Percentiles rank a stretch among this genome's conserved stretches.
These are phyloP conservation scores for Verticillium zaregamsianum DNA, from an alignment of 2,329 filamentous ascomycete species.

Conservation along the genomic window DNA sequence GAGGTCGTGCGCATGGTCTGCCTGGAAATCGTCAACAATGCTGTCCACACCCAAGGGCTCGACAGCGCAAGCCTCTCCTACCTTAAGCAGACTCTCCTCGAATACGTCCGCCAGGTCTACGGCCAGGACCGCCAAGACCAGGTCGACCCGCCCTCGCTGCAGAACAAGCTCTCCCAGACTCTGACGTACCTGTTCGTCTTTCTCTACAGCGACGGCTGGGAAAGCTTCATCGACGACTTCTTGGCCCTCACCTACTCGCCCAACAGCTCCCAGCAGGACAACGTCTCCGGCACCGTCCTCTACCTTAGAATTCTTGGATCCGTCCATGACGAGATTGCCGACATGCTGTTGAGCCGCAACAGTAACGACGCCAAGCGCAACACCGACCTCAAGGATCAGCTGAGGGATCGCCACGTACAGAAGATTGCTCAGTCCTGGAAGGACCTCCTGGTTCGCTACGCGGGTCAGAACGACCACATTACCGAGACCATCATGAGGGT, in stretches of 20 bases:
- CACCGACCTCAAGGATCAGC: constrained; percentile 83
- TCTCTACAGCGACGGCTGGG: constrained; percentile 83
- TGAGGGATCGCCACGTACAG: constrained; percentile 80
- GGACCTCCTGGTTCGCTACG: constrained; percentile 78
- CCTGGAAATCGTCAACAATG: constrained; percentile 90
- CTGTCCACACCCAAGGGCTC: constrained; percentile 74
- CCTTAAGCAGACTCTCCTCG: constrained; percentile 76
- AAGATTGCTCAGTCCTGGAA: constrained; percentile 91
- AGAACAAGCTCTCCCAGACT: constrained; percentile 97
- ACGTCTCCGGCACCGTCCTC: constrained; percentile 71
- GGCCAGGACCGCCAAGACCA: constrained; percentile 50
- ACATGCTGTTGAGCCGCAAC: constrained; percentile 78
- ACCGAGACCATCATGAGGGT: constrained; percentile 86
- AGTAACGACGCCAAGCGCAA: constrained; percentile 79
- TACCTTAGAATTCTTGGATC: constrained; percentile 86
- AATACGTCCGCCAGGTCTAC: constrained; percentile 76
- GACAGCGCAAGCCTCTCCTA: constrained; percentile 68
- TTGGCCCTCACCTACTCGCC: constrained; percentile 65
- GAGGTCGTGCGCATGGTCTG: constrained; percentile 87
- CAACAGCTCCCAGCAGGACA: constrained; percentile 59
- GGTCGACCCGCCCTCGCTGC: constrained; percentile 71
- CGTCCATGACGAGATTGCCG: constrained; percentile 95
- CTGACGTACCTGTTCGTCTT: constrained; percentile 89
- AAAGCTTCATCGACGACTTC: constrained; percentile 87
- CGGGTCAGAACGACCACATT: constrained; percentile 63